A percentile compares a stretch with the other conserved stretches of the same genome.
phyloP scores from a whole-genome alignment of 2,329 filamentous ascomycete genomes.

The Fonsecaea nubica region DNA sequence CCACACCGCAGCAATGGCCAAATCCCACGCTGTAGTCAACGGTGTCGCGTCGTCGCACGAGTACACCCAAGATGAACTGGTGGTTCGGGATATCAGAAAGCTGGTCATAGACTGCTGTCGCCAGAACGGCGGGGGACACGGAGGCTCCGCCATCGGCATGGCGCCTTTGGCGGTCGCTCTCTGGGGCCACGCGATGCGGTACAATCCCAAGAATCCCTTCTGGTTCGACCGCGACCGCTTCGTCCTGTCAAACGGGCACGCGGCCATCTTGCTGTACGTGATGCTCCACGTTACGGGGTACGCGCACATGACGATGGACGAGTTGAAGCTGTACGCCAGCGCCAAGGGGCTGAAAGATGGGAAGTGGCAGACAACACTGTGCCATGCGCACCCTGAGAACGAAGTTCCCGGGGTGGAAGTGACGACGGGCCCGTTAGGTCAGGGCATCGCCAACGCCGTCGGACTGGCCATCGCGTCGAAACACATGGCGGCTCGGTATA shows the following conservation, averaged over 20 bases:
- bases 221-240: constrained; percentile 70
- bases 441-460: constrained; percentile 66
- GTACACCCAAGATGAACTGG: constrained; percentile 46
- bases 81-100: constrained; percentile 4
- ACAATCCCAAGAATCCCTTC: constrained; percentile 57
- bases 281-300: constrained; percentile 46
- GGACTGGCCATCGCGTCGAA: constrained; percentile 65
- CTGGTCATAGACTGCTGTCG: constrained; percentile 31
- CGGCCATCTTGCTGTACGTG: constrained; percentile 41
- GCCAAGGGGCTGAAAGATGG: constrained; percentile 39
- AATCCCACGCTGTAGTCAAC: too few species aligned
- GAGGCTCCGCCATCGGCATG: constrained; percentile 51
- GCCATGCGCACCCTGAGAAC: constrained; percentile 59
- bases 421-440: constrained; percentile 64
- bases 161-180: constrained; percentile 53
- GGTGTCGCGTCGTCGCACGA: too few species aligned
- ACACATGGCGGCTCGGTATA: constrained; percentile 60
- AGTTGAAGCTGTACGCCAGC: constrained; percentile 45
- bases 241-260: constrained; percentile 63
- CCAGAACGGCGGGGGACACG: constrained; percentile 43
- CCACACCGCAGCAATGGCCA: too few species aligned
- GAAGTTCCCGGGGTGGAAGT: constrained; percentile 63
- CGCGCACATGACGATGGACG: constrained; percentile 45
- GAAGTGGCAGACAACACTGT: constrained; percentile 44
- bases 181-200: constrained; percentile 54